A percentile compares a stretch with the other conserved stretches of the same genome.
These are phyloP conservation scores for Lichtheimia corymbifera DNA, from an alignment of 371 early-diverging fungal species.

Conservation along the genomic window DNA sequence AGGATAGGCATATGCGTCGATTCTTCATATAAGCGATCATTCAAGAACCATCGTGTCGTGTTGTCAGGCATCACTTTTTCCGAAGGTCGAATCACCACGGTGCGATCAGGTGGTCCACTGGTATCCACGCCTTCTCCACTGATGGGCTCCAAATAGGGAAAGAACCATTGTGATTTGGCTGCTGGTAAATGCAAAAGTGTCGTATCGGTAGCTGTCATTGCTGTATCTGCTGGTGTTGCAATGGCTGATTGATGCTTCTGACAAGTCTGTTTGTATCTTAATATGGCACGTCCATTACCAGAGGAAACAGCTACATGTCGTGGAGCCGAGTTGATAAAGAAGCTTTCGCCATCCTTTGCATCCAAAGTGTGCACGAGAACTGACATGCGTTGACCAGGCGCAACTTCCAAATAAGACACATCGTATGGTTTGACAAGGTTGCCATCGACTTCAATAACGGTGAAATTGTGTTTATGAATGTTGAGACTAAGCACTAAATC, in stretches of 20 bases:
- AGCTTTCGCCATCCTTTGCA: background rate
- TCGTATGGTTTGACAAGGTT: conserved; percentile 32
- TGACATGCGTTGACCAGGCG: conserved; percentile 46
- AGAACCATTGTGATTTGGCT: conserved; percentile 14
- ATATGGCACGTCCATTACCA: conserved; percentile 8
- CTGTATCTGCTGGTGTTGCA: background rate
- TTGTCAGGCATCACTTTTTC: conserved; percentile 16
- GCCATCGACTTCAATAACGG: conserved; percentile 48
- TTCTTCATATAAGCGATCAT: conserved; percentile 23
- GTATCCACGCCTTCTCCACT: background rate
- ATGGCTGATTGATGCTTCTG: background rate
- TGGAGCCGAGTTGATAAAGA: conserved; percentile 6
- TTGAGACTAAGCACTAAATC: conserved; percentile 15
- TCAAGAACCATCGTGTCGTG: conserved; percentile 31
- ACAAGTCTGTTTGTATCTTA: background rate
- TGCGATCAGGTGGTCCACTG: conserved; percentile 11
- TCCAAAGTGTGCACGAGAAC: conserved; percentile 29
- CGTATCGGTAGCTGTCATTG: background rate
- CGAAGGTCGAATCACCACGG: conserved; percentile 10
- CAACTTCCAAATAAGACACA: conserved; percentile 26
- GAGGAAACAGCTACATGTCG: background rate
- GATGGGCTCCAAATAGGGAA: conserved; percentile 9
- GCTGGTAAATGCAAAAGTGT: background rate
- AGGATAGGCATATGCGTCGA: conserved; percentile 6
- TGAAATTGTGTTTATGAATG: conserved; percentile 35